Base-by-base conservation (phyloP, 2,329 filamentous ascomycete species). In the Pezicula rhizophila region DNA sequence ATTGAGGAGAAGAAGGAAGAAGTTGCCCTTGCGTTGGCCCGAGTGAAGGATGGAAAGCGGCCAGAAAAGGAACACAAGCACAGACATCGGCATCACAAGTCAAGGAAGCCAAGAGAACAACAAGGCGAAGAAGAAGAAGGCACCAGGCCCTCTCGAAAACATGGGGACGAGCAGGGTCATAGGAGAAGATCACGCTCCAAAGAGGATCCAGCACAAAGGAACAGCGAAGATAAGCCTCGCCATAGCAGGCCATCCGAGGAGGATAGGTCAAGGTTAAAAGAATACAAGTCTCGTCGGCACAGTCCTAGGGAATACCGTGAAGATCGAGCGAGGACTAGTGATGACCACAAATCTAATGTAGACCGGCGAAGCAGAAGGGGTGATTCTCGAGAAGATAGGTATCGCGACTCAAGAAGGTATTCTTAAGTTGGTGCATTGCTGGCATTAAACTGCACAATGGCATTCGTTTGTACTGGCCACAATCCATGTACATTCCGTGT, bases 1-100 rank as follows among this genome's bases (percentile, higher is more conserved):
- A 82, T 96, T 45, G 80, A 92, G 55, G 87, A 95, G 69, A 96
- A 97, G 77, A 90, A 87, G 68, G 89, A 89, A 64, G 89, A 96
- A 65, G 79, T 96, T 11, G 82, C 86, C 47, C 78, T 79, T 50
- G 91, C 89, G 3, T 68, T 87, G 57, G 73, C 75, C 54, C 77
- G 69, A 57, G 64, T 76, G 45, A 73, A 75, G 69, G 48, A 41
- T 25, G 47, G 49, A 20, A 58, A 57, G 35, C 52, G 54, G 31
- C 35, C 48, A 2, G 52, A 57, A 28, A 62, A 57, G 40, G 43
- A 46, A 12, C 47, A 54, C n/a, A 61, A 55, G 26, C 49, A 56
- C 23, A 53, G 53, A 40, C 60, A 61, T 52, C 55, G 47, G 20
- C 59, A 62, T 48, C 55, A 58, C 50, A 52, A 47, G 23, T 60